Base-by-base conservation (phyloP, 441 rosid genomes). In the Flueggea neowawraea region DNA sequence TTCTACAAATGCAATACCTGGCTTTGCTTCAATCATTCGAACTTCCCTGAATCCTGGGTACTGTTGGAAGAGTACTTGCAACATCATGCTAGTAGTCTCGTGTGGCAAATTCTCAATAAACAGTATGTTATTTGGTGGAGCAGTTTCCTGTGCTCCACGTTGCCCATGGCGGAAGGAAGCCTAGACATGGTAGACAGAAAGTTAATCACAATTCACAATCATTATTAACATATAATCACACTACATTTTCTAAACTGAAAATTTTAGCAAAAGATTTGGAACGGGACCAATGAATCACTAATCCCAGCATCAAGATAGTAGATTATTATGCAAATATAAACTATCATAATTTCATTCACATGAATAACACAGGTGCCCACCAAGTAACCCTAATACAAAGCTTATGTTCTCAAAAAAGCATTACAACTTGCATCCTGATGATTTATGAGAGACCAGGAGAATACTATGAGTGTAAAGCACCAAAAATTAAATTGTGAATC, bases 1-100 rank as follows among this genome's bases (percentile, higher is more conserved):
- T n/a, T n/a, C n/a, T n/a, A n/a, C n/a, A n/a, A n/a, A n/a, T 0
- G 99, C 98, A 57, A 95, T 91, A 33, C 98, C 96, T 12, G 98
- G 97, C 69, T 88, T 91, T 13, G 98, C 95, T 70, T 84, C 87
- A 15, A 88, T 76, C 99, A 90, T 91, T 56, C 98, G 76, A 53
- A 90, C 96, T 80, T 95, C 99, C 68, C 77, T 95, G 73, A 88
- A 95, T 51, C 99, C 99, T 0, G 93, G 93, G 64, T 81, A 91
- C 58, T 88, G 96, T 53, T 78, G 69, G 67, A 95, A 91, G 56
- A 95, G 91, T 63, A 78, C 52, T 72, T 91, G 86, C 76, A 95
- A 78, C 99, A 95, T 95, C 69, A 64, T 67, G 73, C 91, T 84
- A 8, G 97, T 91, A 43, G 98, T 87, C 75, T 85, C 91, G 2